Conservation (phyloP, 148 eudicot genomes). For the Silene conica region DNA sequence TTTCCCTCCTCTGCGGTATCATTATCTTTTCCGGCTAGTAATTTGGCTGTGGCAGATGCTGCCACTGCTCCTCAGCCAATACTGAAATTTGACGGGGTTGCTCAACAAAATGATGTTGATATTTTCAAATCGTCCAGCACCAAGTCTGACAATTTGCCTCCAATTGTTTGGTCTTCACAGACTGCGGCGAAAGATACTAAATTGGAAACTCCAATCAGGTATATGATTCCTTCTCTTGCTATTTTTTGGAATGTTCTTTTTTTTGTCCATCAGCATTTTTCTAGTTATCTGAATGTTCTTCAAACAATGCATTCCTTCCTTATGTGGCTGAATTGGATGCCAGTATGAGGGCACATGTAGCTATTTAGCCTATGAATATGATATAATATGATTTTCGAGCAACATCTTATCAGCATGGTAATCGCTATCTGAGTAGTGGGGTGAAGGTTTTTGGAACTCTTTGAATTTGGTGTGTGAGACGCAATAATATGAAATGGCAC, state of each 20-base stretch:
- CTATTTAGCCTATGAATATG: background rate
- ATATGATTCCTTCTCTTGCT: slow-evolving; percentile 8
- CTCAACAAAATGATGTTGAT: slow-evolving; percentile 25
- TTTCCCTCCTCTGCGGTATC: slow-evolving; percentile 15
- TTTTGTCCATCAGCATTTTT: background rate
- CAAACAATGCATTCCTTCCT: background rate
- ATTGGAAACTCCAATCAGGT: slow-evolving; percentile 48
- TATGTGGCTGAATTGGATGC: background rate
- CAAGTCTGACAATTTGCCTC: slow-evolving; percentile 32
- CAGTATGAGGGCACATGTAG: background rate
- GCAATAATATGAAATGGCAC: background rate
- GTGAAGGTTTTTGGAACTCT: background rate
- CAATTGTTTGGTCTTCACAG: slow-evolving; percentile 25
- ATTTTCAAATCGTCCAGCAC: slow-evolving; percentile 27
- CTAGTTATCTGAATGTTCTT: background rate
- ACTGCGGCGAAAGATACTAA: slow-evolving; percentile 17
- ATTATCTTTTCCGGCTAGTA: slow-evolving; percentile 22
- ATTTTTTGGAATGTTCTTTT: background rate
- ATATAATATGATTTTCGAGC: background rate
- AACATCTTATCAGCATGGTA: background rate
- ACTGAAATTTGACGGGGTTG: slow-evolving; percentile 20
- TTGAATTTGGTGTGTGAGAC: background rate
- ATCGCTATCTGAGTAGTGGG: background rate
- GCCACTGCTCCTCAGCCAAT: slow-evolving; percentile 28
- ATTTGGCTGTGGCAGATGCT: slow-evolving; percentile 19